These are phyloP conservation scores for Madurella fahalii DNA, from an alignment of 2,329 filamentous ascomycete genomes.

Conservation along the genomic window DNA sequence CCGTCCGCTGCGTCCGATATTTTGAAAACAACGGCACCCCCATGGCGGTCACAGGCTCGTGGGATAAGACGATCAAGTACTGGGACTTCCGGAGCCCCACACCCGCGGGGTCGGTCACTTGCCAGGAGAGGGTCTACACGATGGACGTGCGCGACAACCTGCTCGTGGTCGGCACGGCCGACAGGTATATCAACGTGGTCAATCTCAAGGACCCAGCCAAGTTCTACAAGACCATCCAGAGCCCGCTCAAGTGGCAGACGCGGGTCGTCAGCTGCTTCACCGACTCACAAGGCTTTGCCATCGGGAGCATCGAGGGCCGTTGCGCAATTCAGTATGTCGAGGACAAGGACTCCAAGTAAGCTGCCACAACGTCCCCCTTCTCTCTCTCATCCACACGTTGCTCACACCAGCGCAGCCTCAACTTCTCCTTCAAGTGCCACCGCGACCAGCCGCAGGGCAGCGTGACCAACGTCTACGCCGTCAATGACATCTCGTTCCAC, in stretches of 20 bases:
- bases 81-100: conserved; percentile 70
- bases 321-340: conserved; percentile 99
- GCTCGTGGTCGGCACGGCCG: conserved; percentile 86
- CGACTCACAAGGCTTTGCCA: conserved; percentile 86
- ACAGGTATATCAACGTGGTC: conserved; percentile 93
- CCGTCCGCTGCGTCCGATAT: conserved; percentile 74
- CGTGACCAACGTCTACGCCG: conserved; percentile 83
- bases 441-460: conserved; percentile 74
- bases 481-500: conserved; percentile 98
- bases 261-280: conserved; percentile 91
- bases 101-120: conserved; percentile 62
- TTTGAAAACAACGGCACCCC: conserved; percentile 68
- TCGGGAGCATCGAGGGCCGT: conserved; percentile 93
- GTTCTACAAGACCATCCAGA: conserved; percentile 95
- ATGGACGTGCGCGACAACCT: conserved; percentile 89
- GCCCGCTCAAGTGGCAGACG: conserved; percentile 97
- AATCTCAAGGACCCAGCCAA: conserved; percentile 83
- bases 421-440: conserved; percentile 99
- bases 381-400: not conserved
- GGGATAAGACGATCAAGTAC: conserved; percentile 89
- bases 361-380: not conserved
- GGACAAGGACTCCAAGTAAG: conserved; percentile 78
- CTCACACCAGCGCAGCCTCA: conserved; percentile 53
- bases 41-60: conserved; percentile 87
- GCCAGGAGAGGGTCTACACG: conserved; percentile 78